Evolutionary conservation across 108 stramenopile species (phyloP).

Genomic region (Nitzschia inconspicua): DNA sequence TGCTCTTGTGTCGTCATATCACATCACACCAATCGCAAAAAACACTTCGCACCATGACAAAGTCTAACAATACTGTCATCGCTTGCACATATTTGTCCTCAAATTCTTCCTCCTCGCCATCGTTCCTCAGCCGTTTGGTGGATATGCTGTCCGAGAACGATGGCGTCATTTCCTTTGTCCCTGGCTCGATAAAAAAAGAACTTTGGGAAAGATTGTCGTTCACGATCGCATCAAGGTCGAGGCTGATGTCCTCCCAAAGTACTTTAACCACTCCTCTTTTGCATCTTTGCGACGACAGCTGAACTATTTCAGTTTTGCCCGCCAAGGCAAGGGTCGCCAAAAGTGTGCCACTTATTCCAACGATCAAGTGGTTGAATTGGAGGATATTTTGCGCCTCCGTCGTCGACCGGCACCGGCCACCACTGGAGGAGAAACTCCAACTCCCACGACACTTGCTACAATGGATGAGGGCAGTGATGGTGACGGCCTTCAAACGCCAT

Average conservation of each 20-base stretch:
- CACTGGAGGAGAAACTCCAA: neutral
- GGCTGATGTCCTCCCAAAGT: slow-evolving; percentile 64
- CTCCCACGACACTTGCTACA: neutral
- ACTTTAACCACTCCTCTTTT: slow-evolving; percentile 85
- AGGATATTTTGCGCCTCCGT: slow-evolving; percentile 74
- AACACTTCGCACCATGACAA: neutral
- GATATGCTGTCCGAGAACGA: slow-evolving; percentile 77
- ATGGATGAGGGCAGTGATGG: neutral
- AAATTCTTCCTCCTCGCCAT: no score
- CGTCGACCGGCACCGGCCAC: slow-evolving; percentile 28
- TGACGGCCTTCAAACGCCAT: no score
- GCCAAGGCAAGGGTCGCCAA: slow-evolving; percentile 69
- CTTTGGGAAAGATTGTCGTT: slow-evolving; percentile 64
- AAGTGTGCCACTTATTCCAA: slow-evolving; percentile 73
- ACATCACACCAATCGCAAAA: neutral
- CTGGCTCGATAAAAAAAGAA: slow-evolving; percentile 38
- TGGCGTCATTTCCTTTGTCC: slow-evolving; percentile 63
- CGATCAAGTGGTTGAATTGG: slow-evolving; percentile 59
- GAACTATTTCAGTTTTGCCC: slow-evolving; percentile 80
- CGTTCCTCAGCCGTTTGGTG: slow-evolving; percentile 46
- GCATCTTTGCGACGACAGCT: slow-evolving; percentile 84
- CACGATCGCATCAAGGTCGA: slow-evolving; percentile 78
- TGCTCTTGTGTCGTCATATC: no score
- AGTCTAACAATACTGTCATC: slow-evolving; percentile 10
- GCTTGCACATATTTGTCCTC: neutral